Evolutionary conservation across 306 rosid species (phyloP).

Genomic region (Vicia villosa): DNA sequence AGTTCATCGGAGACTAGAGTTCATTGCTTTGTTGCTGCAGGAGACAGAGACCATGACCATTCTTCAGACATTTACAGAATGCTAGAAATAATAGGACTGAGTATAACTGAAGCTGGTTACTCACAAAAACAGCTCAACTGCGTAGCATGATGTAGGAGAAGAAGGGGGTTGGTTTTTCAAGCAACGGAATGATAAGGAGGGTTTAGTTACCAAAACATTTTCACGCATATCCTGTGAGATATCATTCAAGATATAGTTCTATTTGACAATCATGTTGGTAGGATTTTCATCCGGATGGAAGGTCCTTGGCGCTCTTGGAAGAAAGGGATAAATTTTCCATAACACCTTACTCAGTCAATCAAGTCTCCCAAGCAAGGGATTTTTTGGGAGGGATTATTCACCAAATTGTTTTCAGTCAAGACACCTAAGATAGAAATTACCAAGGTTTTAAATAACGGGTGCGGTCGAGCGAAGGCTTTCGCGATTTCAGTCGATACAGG

Average conservation of each 20-base stretch:
- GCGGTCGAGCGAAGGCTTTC: too few species aligned
- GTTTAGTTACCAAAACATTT: background rate
- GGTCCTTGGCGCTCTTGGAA: background rate
- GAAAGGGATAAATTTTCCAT: background rate
- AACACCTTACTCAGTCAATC: background rate
- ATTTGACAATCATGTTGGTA: background rate
- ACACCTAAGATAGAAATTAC: background rate
- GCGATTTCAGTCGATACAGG: too few species aligned
- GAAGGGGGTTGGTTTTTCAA: background rate
- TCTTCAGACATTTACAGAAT: constrained; percentile 54
- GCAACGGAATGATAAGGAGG: background rate
- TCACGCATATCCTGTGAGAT: background rate
- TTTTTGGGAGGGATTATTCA: background rate
- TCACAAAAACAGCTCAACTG: constrained; percentile 44
- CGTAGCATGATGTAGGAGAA: constrained; percentile 50
- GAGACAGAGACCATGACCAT: constrained; percentile 65
- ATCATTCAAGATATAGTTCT: background rate
- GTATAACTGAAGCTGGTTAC: constrained; percentile 57
- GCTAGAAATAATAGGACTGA: constrained; percentile 55
- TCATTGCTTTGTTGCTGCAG: constrained; percentile 70
- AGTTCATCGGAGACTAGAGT: too few species aligned
- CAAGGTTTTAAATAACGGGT: too few species aligned
- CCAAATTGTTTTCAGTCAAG: background rate
- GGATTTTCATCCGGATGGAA: background rate
- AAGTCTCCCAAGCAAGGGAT: background rate